Evolutionary conservation across 805 yeast species (phyloP).

Genomic region (Myxozyma geophila): DNA sequence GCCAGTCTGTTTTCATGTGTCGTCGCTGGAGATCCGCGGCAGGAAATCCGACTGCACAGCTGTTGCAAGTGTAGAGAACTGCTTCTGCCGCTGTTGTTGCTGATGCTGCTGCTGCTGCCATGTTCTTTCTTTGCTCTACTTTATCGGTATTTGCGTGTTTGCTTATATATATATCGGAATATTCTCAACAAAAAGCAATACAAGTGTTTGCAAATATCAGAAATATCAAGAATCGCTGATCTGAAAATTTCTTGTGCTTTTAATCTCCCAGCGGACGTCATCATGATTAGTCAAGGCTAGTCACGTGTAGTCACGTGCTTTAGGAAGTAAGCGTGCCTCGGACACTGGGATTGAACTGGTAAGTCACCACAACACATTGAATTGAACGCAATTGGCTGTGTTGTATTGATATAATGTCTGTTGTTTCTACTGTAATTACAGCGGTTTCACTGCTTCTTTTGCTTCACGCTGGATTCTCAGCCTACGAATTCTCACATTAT

Average conservation of each 20-base stretch:
- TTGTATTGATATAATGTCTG: conserved; percentile 13
- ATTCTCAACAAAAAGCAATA: too few species aligned
- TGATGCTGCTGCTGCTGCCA: too few species aligned
- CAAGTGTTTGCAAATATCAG: too few species aligned
- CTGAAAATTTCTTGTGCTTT: not conserved
- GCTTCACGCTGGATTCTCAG: conserved; percentile 35
- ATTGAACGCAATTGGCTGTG: not conserved
- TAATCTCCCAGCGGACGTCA: not conserved
- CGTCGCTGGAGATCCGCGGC: conserved; percentile 83
- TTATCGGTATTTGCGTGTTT: too few species aligned
- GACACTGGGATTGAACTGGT: too few species aligned
- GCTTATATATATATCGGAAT: too few species aligned
- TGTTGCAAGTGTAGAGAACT: conserved; percentile 72
- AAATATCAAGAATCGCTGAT: too few species aligned
- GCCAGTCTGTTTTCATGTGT: conserved; percentile 99
- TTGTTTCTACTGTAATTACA: conserved; percentile 13
- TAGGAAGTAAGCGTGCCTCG: not conserved
- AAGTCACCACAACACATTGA: not conserved
- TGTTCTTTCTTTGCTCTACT: too few species aligned
- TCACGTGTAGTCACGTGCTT: not conserved
- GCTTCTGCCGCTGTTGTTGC: conserved; percentile 8
- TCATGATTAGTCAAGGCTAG: not conserved
- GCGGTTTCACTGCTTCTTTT: conserved; percentile 26
- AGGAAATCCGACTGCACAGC: conserved; percentile 81
- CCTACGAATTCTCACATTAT: conserved; percentile 37